Percentiles rank a stretch among this genome's conserved stretches.
Conservation (phyloP, 202 grass and related monocot genomes). For the Carex arenaria region DNA sequence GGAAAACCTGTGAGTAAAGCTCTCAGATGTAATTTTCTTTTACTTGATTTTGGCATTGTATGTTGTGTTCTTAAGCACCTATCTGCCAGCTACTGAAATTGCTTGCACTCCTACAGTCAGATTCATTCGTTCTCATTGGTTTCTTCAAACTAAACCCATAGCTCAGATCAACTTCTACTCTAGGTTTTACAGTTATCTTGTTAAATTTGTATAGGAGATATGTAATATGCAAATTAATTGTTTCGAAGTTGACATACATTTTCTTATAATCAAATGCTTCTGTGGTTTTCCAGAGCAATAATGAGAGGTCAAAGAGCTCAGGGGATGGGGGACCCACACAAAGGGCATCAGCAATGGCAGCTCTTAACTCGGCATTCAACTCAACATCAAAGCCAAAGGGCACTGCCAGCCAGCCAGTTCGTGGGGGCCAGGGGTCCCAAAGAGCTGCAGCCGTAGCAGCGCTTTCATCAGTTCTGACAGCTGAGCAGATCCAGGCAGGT, state of each 20-base stretch:
- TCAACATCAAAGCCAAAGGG: constrained; percentile 59
- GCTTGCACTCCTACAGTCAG: not conserved
- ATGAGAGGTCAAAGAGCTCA: constrained; percentile 46
- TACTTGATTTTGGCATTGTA: not conserved
- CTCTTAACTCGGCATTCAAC: constrained; percentile 81
- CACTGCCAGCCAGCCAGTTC: constrained; percentile 27
- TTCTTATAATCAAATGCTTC: constrained; percentile 1
- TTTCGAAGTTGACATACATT: not conserved
- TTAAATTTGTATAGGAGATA: not conserved
- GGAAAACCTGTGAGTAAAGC: constrained; percentile 35
- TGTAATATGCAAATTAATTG: not conserved
- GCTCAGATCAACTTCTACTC: not conserved
- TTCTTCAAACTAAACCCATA: not conserved
- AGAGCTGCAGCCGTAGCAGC: constrained; percentile 94
- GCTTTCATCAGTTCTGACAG: constrained; percentile 79
- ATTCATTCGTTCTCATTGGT: not conserved
- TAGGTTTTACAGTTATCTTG: not conserved
- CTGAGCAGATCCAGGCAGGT: constrained; percentile 53
- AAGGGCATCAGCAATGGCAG: constrained; percentile 78
- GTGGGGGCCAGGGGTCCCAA: constrained; percentile 79
- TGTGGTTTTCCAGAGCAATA: constrained; percentile 40
- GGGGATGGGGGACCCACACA: constrained; percentile 67
- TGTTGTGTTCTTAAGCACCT: not conserved
- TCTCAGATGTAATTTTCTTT: not conserved
- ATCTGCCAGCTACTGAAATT: not conserved